Conservation (phyloP, 2,329 filamentous ascomycete species). For the Venturiaceae sp. region DNA sequence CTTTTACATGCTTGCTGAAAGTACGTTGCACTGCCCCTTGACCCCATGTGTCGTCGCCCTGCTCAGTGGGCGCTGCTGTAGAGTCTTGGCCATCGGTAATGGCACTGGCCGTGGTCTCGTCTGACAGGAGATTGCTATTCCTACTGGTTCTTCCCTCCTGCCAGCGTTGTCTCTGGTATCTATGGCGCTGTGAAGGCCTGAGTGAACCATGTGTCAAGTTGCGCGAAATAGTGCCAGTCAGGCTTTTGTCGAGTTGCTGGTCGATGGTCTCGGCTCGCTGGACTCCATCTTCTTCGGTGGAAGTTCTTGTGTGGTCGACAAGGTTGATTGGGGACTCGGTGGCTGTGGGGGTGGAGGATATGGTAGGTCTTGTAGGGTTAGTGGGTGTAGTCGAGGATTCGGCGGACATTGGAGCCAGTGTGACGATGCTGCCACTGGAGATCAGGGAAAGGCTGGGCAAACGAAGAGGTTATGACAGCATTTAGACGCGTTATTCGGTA, state of each 20-base stretch:
- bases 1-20: conserved; percentile 16
- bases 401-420: too few species aligned
- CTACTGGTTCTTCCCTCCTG: conserved; percentile 5
- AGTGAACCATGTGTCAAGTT: conserved; percentile 6
- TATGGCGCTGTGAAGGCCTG: neutral
- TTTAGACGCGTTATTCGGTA: too few species aligned
- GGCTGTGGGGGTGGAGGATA: neutral
- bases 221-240: conserved; percentile 3
- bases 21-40: conserved; percentile 1
- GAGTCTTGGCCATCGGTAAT: neutral
- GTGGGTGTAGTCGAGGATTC: neutral
- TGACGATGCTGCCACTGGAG: too few species aligned
- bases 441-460: too few species aligned
- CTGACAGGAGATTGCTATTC: neutral
- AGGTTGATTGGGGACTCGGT: conserved; percentile 5
- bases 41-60: conserved; percentile 11
- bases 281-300: conserved; percentile 1
- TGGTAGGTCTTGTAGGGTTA: neutral
- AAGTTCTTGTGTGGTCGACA: conserved; percentile 8
- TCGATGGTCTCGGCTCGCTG: neutral
- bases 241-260: neutral
- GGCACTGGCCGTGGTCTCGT: neutral
- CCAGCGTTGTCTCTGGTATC: conserved; percentile 4
- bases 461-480: too few species aligned
- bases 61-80: neutral